These are phyloP conservation scores for Funneliformis mosseae DNA, from an alignment of 192 early-diverging fungal species.

Conservation along the genomic window DNA sequence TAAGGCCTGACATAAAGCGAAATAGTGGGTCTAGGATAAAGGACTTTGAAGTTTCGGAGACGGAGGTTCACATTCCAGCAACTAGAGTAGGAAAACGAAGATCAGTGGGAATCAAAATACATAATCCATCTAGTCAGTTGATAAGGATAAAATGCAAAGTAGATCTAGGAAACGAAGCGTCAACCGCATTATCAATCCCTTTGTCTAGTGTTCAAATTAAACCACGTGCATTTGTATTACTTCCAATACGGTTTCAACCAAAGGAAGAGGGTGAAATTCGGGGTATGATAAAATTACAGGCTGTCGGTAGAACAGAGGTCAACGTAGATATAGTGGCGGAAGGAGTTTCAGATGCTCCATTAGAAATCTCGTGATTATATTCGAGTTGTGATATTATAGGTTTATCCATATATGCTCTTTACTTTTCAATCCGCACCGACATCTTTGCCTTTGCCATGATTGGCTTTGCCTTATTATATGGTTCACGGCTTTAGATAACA, in stretches of 20 bases:
- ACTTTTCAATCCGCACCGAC: not conserved
- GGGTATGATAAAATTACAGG: constrained; percentile 25
- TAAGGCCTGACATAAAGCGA: not conserved
- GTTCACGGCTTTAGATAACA: too few species aligned
- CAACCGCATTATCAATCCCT: constrained; percentile 12
- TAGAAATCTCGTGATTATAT: not conserved
- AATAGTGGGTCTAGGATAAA: not conserved
- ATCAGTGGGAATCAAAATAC: constrained; percentile 31
- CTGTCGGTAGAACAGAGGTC: constrained; percentile 20
- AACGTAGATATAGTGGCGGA: constrained; percentile 19
- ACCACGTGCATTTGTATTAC: constrained; percentile 14
- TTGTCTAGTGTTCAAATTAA: constrained; percentile 33
- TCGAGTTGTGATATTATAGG: too few species aligned
- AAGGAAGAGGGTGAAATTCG: constrained; percentile 24
- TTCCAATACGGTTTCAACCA: constrained; percentile 31
- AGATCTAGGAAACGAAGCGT: not conserved
- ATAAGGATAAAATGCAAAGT: constrained; percentile 33
- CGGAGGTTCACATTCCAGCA: constrained; percentile 16
- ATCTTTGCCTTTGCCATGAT: not conserved
- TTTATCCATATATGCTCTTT: not conserved
- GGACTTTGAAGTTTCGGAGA: constrained; percentile 32
- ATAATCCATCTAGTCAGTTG: constrained; percentile 26
- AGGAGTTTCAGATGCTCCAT: constrained; percentile 8
- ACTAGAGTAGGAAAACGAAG: constrained; percentile 30
- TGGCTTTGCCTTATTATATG: not conserved